Evolutionary conservation across 345 rosid genomes (phyloP), one percentile per base, ranked within the genome.

Genomic region (Eucalyptus polybractea): DNA sequence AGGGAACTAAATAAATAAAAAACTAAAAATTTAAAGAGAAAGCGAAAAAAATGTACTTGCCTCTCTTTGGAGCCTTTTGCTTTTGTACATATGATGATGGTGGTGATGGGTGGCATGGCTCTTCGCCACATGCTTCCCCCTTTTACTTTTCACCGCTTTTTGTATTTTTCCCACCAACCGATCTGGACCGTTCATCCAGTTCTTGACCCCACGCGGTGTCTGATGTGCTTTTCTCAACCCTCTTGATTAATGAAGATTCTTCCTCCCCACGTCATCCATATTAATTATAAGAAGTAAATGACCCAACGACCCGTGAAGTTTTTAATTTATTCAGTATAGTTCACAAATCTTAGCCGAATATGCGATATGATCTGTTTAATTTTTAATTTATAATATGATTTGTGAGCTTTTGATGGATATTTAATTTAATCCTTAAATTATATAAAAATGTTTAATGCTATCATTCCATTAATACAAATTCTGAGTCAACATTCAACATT

Each of bases 341-440:
- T 27, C 7, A 11, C 1, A 6, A 58, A 58, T 0, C 0, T 58
- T 25, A 5, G 1, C 2, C 3, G 4, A 58, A 10, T 58, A 25
- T 58, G 2, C 0, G 2, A 58, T 58, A 4, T 58, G 14, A 10
- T 58, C 2, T 25, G 0, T 58, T 10, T 11, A 58, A 53, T 58
- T 60, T 58, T 60, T 60, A 12, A 60, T 60, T 60, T 60, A 11
- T 60, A 12, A 60, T 60, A 27, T 60, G 8, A 12, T 60, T 22
- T 3, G 1, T 60, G 15, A 12, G 2, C 31, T 60, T 60, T 60
- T 27, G 7, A 3, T 60, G 7, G 4, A 27, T 60, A 11, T 27
- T 27, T 13, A 60, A 60, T 25, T 24, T 56, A 56, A 56, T 56
- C 1, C 13, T 16, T 24, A 56, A 1, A 24, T 22, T 56, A 2